These are phyloP conservation scores for Cyberlindnera subsufficiens DNA, from an alignment of 805 yeast genomes.

Conservation along the genomic window DNA sequence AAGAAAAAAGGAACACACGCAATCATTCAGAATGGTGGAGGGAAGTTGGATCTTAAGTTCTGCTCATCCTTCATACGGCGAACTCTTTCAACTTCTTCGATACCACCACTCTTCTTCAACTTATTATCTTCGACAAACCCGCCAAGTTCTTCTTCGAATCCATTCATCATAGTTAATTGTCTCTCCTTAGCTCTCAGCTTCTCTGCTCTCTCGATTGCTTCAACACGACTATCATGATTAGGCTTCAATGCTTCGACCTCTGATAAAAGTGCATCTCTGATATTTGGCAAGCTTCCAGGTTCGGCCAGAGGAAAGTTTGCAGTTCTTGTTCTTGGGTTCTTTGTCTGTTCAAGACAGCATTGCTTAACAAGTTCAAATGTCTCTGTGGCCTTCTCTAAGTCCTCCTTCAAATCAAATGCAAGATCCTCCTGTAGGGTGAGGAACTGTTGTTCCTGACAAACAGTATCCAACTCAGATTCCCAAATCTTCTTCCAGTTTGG, in stretches of 20 bases:
- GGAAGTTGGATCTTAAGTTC: slow-evolving; percentile 51
- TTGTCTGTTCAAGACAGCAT: slow-evolving; percentile 73
- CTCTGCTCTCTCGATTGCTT: slow-evolving; percentile 87
- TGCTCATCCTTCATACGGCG: slow-evolving; percentile 66
- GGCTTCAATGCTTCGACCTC: slow-evolving; percentile 81
- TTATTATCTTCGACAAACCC: slow-evolving; percentile 75
- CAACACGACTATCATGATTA: slow-evolving; percentile 76
- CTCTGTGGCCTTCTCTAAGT: slow-evolving; percentile 71
- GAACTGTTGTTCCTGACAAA: slow-evolving; percentile 92
- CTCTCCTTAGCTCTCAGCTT: slow-evolving; percentile 68
- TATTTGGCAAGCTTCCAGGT: slow-evolving; percentile 56
- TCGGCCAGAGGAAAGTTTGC: slow-evolving; percentile 41
- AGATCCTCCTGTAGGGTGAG: slow-evolving; percentile 86
- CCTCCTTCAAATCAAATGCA: slow-evolving; percentile 72
- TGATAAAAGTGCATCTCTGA: slow-evolving; percentile 70
- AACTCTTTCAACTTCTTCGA: slow-evolving; percentile 74
- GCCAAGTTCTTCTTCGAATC: slow-evolving; percentile 80
- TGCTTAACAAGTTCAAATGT: slow-evolving; percentile 78
- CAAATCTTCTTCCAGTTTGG: slow-evolving; percentile 86
- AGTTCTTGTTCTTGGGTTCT: slow-evolving; percentile 40
- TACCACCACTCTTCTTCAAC: slow-evolving; percentile 81
- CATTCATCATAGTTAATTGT: slow-evolving; percentile 47
- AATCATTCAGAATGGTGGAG: slow-evolving; percentile 18
- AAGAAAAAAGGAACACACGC: background rate
- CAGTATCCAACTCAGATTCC: slow-evolving; percentile 85